Evolutionary conservation across 306 rosid species (phyloP), one percentile per base, ranked within the genome.

Genomic region (Cucurbita ficifolia): DNA sequence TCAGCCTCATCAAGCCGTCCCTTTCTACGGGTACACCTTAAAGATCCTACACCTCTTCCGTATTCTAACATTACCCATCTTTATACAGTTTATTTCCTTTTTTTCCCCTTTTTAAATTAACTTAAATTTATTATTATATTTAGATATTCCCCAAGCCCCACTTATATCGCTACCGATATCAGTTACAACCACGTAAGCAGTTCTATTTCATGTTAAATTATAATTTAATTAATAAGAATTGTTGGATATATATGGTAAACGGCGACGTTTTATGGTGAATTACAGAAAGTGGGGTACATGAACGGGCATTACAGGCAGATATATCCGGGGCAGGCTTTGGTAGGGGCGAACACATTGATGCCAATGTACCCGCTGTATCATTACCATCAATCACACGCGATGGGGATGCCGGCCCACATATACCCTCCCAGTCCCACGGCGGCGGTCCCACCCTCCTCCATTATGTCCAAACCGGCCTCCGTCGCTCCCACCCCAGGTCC

Each of bases 331-430:
- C 92, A 88, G 40, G 77, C 76, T 49, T 81, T 87, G 38, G 78
- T 88, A 39, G 88, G 92, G 36, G 89, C 75, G 7, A 91, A 85
- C 82, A 76, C 92, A 63, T 2, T 84, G 92, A 89, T 91, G 92
- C 91, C 96, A 2, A 80, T 85, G 87, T 88, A 88, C 86, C 97
- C 92, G 10, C 45, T 80, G 4, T 88, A 86, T 77, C 95, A 84
- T 50, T 85, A 73, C 79, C 92, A 87, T 73, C 90, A 82, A 83
- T 76, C 89, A 12, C 89, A 86, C 46, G 83, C 92, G 6, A 78
- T 87, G 92, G 96, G 92, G 36, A 76, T 82, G 21, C 87, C 97
- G 11, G 83, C 92, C 5, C 92, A 86, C 68, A 40, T 87, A 67
- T 87, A 71, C 76, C 84, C 87, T 2, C 87, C 50, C 7, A 63